Conservation (phyloP, 441 rosid genomes). For the Omphalea diandra region DNA sequence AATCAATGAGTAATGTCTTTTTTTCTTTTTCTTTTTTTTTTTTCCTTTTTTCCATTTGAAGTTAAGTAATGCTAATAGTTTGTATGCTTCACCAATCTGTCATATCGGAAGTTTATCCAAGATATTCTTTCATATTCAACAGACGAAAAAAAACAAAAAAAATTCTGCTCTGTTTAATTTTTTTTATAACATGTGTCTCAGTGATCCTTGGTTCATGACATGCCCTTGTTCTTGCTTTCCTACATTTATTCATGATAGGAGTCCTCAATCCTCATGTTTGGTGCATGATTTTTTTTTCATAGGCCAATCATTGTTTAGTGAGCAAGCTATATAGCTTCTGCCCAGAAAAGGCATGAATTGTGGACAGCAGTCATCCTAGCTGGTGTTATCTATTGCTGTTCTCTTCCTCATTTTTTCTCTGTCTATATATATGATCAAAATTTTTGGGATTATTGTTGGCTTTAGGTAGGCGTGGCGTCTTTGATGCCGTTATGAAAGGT, state of each 20-base stretch:
- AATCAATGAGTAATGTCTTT: not conserved
- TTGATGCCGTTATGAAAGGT: constrained; percentile 83
- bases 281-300: not conserved
- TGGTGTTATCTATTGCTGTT: not conserved
- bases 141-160: not conserved
- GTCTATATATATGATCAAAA: not conserved
- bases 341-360: not conserved
- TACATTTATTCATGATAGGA: not conserved
- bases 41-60: not conserved
- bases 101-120: not conserved
- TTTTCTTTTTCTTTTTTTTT: too few species aligned
- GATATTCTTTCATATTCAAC: not conserved
- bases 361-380: not conserved
- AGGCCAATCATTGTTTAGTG: not conserved
- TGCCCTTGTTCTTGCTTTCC: not conserved
- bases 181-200: not conserved
- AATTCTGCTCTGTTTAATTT: not conserved
- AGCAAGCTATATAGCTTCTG: not conserved
- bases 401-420: not conserved
- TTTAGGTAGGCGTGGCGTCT: constrained; percentile 82
- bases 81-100: not conserved
- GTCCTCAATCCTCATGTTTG: not conserved
- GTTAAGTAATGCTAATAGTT: not conserved
- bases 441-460: constrained; percentile 17
- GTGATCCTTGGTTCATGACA: not conserved